Evolutionary conservation across 2,329 filamentous ascomycete genomes (phyloP), one percentile per base, ranked within the genome.

Genomic region (Alternaria panax): DNA sequence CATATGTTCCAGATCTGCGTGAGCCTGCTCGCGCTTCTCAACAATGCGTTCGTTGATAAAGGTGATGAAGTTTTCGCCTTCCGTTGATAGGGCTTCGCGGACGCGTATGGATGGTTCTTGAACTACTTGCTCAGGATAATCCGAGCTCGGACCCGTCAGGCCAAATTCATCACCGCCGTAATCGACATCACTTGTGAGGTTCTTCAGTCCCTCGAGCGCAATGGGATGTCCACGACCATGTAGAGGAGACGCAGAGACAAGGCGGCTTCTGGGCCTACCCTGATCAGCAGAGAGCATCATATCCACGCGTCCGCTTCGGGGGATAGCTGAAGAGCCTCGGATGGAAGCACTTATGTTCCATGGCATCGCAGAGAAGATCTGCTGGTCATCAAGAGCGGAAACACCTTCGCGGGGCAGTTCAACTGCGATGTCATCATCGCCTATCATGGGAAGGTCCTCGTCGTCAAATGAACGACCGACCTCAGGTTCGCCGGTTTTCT

Each of bases 351-450:
- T 86, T 43, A 85, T 79, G 64, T 91, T 91, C 89, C 89, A 91
- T 11, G 89, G 89, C 83, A 91, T 87, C n/a, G 84, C 79, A 5
- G 85, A 86, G 24, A 86, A 86, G 27, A 86, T 84, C 47, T 89
- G 85, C 53, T 89, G 86, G 59, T 96, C 90, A 5, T 87, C 86
- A 53, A 95, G 84, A 7, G 86, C 85, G 0, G 86, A 84, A 0
- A 83, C 85, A 1, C 86, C 90, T 41, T 91, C 87, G 77, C 92
- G 87, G 20, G 89, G 91, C 24, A 92, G 77, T 75, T 96, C 92
- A 16, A 90, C 76, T 75, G 96, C 92, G 20, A 90, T 75, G 8
- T 85, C 85, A 63, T 82, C 70, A 63, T 81, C 70, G 18, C 65
- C 64, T n/a, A 60, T 56, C 46, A 73, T 59, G 46, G 68, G 68